Conservation (phyloP, 2,329 filamentous ascomycete species). For the Aureobasidium uvarum region DNA sequence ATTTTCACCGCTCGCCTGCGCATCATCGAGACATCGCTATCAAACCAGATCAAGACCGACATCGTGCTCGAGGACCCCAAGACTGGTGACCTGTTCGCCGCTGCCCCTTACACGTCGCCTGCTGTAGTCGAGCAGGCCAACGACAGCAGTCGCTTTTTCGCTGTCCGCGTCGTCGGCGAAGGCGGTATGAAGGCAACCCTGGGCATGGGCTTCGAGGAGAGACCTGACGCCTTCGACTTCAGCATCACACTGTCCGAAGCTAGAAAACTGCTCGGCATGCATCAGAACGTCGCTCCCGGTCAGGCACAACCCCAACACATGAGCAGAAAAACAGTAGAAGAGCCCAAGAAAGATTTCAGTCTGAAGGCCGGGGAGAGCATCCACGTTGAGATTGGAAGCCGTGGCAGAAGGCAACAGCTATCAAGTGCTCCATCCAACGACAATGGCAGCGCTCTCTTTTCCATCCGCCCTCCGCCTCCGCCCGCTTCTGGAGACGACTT, state of each 20-base stretch:
- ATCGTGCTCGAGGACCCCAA: constrained; percentile 74
- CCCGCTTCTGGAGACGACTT: constrained; percentile 44
- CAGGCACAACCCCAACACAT: constrained; percentile 25
- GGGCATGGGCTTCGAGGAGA: constrained; percentile 84
- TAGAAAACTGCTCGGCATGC: constrained; percentile 65
- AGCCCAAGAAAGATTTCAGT: constrained; percentile 70
- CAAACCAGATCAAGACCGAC: constrained; percentile 60
- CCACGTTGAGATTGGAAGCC: constrained; percentile 70
- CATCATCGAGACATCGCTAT: constrained; percentile 39
- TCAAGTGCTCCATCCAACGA: constrained; percentile 30
- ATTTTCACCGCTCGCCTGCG: constrained; percentile 85
- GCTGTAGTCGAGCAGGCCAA: constrained; percentile 71
- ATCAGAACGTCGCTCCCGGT: constrained; percentile 41
- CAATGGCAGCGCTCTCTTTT: constrained; percentile 58
- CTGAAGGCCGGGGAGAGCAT: constrained; percentile 90
- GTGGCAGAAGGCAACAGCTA: constrained; percentile 45
- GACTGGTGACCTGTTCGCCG: constrained; percentile 75
- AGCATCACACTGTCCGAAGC: constrained; percentile 76
- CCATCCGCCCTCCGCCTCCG: constrained; percentile 72
- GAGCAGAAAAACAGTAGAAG: constrained; percentile 44
- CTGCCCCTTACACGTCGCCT: constrained; percentile 69
- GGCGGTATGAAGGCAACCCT: constrained; percentile 73
- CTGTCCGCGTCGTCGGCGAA: constrained; percentile 73
- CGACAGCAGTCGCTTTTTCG: constrained; percentile 82
- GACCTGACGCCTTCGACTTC: constrained; percentile 83